phyloP scores from a whole-genome alignment of 768 basidiomycete species.

The Termitomyces sp. region DNA sequence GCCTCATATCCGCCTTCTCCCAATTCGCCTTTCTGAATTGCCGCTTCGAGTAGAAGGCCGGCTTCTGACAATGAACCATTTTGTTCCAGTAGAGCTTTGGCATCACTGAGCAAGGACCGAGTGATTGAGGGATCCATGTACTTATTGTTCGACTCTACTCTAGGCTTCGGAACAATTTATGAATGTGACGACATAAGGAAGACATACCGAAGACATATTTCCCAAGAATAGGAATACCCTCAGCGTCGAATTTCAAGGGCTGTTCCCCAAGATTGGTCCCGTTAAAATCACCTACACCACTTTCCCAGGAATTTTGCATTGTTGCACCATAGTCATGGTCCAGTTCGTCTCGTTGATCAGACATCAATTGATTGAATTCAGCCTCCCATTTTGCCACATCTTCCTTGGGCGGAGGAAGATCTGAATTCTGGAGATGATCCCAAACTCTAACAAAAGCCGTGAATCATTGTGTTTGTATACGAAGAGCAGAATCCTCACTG shows the following conservation, averaged over 20 bases:
- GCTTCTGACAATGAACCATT: conserved; percentile 89
- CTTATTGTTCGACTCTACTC: conserved; percentile 64
- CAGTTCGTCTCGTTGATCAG: conserved; percentile 54
- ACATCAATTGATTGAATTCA: conserved; percentile 77
- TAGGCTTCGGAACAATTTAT: neutral
- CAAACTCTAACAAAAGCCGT: conserved; percentile 40
- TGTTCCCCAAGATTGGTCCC: conserved; percentile 26
- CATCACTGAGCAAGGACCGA: conserved; percentile 56
- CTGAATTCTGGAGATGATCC: conserved; percentile 55
- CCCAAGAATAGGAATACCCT: conserved; percentile 71
- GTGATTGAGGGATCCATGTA: conserved; percentile 50
- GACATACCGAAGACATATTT: conserved; percentile 74
- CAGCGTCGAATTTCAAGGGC: conserved; percentile 50
- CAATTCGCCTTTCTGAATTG: conserved; percentile 75
- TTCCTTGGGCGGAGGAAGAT: conserved; percentile 48
- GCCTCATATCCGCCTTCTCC: conserved; percentile 83
- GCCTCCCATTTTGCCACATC: conserved; percentile 80
- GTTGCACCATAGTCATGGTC: conserved; percentile 55
- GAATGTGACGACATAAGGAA: neutral
- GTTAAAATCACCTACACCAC: conserved; percentile 39
- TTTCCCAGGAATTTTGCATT: conserved; percentile 65
- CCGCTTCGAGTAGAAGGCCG: conserved; percentile 83
- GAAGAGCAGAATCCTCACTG: conserved; percentile 32
- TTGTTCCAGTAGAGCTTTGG: conserved; percentile 68
- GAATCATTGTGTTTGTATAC: neutral